Evolutionary conservation across 2,329 filamentous ascomycete species (phyloP).

Genomic region (Neurospora sp.): DNA sequence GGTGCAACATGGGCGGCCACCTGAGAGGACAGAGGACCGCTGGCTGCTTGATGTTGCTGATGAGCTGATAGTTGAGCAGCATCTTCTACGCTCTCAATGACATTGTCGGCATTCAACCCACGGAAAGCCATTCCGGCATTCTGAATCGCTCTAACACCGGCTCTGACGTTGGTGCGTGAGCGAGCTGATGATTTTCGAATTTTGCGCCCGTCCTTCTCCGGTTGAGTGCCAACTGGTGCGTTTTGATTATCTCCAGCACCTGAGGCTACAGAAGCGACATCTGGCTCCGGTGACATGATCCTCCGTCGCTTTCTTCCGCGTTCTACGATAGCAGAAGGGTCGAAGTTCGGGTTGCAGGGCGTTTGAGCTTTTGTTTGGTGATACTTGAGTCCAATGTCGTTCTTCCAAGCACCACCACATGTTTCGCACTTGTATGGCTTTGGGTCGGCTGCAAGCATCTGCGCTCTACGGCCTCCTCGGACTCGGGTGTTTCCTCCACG

Average conservation of each 20-base stretch:
- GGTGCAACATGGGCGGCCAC: neutral
- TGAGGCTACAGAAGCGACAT: neutral
- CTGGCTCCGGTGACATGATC: constrained; percentile 5
- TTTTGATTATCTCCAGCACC: neutral
- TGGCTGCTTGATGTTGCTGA: neutral
- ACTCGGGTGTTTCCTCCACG: constrained; percentile 6
- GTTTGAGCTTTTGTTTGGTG: constrained; percentile 45
- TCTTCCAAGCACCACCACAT: constrained; percentile 47
- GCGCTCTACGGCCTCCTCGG: constrained; percentile 9
- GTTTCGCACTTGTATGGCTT: constrained; percentile 38
- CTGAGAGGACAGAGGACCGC: neutral
- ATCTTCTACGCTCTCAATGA: neutral
- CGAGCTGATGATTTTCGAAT: neutral
- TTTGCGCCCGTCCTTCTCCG: neutral
- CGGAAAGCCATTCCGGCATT: neutral
- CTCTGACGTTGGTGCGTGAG: neutral
- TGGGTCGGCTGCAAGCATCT: constrained; percentile 8
- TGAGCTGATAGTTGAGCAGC: neutral
- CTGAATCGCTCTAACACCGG: neutral
- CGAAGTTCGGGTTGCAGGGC: constrained; percentile 40
- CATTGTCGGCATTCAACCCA: neutral
- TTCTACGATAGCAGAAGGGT: constrained; percentile 20
- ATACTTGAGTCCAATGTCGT: constrained; percentile 47
- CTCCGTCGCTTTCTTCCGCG: constrained; percentile 8
- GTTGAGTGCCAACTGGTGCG: neutral